Conservation (phyloP, 2,329 filamentous ascomycete species). For the Fusarium bulbicola region DNA sequence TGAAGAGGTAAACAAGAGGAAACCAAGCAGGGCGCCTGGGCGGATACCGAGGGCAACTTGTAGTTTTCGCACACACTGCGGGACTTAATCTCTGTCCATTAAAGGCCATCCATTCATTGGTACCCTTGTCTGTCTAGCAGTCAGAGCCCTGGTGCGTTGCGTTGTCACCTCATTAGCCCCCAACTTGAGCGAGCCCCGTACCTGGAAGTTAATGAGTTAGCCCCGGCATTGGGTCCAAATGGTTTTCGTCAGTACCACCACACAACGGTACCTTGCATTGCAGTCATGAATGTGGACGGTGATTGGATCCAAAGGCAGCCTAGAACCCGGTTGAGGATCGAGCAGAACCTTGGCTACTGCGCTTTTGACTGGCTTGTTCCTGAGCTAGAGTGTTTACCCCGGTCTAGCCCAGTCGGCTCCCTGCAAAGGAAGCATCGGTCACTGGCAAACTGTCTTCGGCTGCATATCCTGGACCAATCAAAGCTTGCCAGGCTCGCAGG, state of each 20-base stretch:
- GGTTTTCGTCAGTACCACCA: conserved; percentile 23
- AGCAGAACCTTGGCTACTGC: conserved; percentile 28
- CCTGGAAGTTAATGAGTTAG: conserved; percentile 30
- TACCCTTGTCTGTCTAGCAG: conserved; percentile 9
- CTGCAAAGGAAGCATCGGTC: conserved; percentile 34
- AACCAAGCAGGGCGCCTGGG: conserved; percentile 14
- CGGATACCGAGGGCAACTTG: conserved; percentile 39
- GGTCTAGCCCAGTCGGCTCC: conserved; percentile 28
- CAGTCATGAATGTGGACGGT: conserved; percentile 4
- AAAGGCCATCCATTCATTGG: background rate
- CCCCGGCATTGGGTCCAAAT: conserved; percentile 33
- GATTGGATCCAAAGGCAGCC: conserved; percentile 32
- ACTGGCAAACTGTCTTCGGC: conserved; percentile 12
- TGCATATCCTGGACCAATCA: conserved; percentile 32
- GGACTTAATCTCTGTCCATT: conserved; percentile 35
- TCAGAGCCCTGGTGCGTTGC: conserved; percentile 30
- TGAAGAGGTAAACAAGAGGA: conserved; percentile 15
- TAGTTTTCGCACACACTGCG: conserved; percentile 38
- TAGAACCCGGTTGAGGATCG: conserved; percentile 34
- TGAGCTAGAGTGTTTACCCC: conserved; percentile 33
- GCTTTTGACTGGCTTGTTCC: conserved; percentile 41
- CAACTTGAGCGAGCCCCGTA: conserved; percentile 1
- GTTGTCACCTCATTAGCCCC: conserved; percentile 38
- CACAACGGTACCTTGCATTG: conserved; percentile 39
- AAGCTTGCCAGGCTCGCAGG: conserved; percentile 19